phyloP scores from a whole-genome alignment of 331 rosid genomes.

The Pyrus hybrid region DNA sequence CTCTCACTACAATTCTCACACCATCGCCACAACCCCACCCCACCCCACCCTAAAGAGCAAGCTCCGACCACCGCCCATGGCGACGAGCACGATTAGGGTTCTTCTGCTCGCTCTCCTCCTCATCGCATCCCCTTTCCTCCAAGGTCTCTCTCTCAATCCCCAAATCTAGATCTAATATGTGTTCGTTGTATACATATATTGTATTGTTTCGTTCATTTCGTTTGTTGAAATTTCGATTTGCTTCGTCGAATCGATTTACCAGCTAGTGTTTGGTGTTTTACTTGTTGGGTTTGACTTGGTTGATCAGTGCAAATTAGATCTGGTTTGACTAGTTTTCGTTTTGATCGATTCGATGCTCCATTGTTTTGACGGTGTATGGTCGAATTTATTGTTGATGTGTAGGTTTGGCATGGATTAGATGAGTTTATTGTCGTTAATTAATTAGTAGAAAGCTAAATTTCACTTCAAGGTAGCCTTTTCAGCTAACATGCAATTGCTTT shows the following conservation, averaged over 20 bases:
- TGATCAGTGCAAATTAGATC: conserved; percentile 22
- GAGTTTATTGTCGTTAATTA: not conserved
- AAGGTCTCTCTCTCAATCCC: conserved; percentile 40
- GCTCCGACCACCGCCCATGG: conserved; percentile 27
- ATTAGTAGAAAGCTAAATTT: not conserved
- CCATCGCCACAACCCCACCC: not conserved
- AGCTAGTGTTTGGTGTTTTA: conserved; percentile 10
- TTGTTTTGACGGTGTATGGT: not conserved
- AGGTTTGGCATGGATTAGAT: conserved; percentile 2
- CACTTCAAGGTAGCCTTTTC: not conserved
- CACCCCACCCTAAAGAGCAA: not conserved
- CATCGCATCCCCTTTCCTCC: conserved; percentile 61
- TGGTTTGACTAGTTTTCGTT: not conserved
- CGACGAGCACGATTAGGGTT: conserved; percentile 33
- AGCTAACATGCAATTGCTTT: not conserved
- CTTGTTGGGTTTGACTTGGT: conserved; percentile 28
- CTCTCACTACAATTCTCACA: not conserved
- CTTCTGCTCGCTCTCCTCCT: conserved; percentile 61
- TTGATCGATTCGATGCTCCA: not conserved
- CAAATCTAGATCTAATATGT: conserved; percentile 46
- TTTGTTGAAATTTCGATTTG: not conserved
- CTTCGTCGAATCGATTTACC: not conserved
- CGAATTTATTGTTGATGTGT: not conserved
- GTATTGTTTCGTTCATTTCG: not conserved
- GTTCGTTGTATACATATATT: not conserved